Percentiles rank a stretch among this genome's conserved stretches.
Evolutionary conservation across 2,329 filamentous ascomycete genomes (phyloP).

Genomic region (Aureobasidium melanogenum): DNA sequence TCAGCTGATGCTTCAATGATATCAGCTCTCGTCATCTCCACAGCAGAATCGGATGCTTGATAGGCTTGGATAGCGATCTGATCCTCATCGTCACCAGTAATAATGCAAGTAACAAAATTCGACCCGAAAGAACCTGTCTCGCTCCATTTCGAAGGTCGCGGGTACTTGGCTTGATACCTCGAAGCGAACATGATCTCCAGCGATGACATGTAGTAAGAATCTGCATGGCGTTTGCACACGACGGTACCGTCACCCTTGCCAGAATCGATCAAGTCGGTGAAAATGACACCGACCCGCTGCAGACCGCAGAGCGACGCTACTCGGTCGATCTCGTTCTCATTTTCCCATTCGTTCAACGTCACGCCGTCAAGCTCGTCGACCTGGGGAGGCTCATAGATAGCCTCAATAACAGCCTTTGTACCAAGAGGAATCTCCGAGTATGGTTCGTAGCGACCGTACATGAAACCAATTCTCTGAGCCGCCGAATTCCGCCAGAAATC

Average conservation of each 20-base stretch:
- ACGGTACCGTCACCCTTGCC: conserved; percentile 76
- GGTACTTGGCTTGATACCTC: conserved; percentile 76
- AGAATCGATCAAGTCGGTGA: conserved; percentile 72
- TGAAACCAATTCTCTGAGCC: conserved; percentile 72
- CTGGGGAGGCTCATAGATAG: conserved; percentile 94
- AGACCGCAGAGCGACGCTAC: conserved; percentile 76
- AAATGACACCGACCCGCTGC: conserved; percentile 84
- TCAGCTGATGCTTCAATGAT: conserved; percentile 94
- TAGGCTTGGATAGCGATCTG: conserved; percentile 86
- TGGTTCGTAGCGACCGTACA: conserved; percentile 85
- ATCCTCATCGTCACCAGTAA: conserved; percentile 85
- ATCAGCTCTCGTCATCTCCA: conserved; percentile 93
- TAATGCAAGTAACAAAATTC: conserved; percentile 91
- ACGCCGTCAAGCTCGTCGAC: conserved; percentile 82
- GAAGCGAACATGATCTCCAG: conserved; percentile 86
- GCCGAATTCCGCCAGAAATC: conserved; percentile 87
- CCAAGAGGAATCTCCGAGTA: conserved; percentile 90
- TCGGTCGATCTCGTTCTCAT: conserved; percentile 71
- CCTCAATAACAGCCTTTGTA: conserved; percentile 90
- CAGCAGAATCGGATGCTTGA: conserved; percentile 88
- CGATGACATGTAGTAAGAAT: conserved; percentile 90
- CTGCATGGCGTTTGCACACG: conserved; percentile 88
- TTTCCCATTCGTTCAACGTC: conserved; percentile 74
- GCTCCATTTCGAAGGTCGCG: conserved; percentile 92
- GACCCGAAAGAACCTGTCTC: conserved; percentile 90